Conservation (phyloP, 169 alveolate species). For the Plasmodium falciparum region DNA sequence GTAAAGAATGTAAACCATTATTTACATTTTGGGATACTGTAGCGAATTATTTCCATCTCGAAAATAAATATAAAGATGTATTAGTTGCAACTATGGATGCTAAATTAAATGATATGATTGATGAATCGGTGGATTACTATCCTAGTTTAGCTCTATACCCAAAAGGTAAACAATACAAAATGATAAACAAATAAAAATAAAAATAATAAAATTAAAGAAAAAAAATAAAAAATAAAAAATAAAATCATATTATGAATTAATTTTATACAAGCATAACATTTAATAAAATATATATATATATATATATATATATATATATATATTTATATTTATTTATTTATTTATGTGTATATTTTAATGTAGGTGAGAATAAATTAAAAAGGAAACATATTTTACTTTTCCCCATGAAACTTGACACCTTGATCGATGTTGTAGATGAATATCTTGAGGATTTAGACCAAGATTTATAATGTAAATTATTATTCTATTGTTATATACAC, state of each 20-base stretch:
- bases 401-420: constrained; percentile 53
- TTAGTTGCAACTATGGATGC: constrained; percentile 77
- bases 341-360: neutral
- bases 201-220: neutral
- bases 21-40: constrained; percentile 52
- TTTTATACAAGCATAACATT: too few relatives aligned
- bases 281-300: neutral
- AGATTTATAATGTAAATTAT: constrained; percentile 2
- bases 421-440: constrained; percentile 62
- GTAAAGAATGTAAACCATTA: constrained; percentile 66
- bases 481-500: neutral
- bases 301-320: neutral
- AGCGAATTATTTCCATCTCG: constrained; percentile 52
- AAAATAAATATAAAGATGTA: constrained; percentile 31
- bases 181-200: neutral
- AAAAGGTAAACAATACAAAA: constrained; percentile 19
- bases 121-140: constrained; percentile 29
- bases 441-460: constrained; percentile 20
- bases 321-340: neutral
- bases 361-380: constrained; percentile 50
- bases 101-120: constrained; percentile 67
- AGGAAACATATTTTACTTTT: constrained; percentile 37
- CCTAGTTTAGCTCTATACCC: constrained; percentile 64
- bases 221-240: too few relatives aligned
- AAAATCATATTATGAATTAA: too few relatives aligned